Evolutionary conservation across 2,329 filamentous ascomycete genomes (phyloP), one percentile per base, ranked within the genome.

Genomic region (Aspergillus chevalieri): DNA sequence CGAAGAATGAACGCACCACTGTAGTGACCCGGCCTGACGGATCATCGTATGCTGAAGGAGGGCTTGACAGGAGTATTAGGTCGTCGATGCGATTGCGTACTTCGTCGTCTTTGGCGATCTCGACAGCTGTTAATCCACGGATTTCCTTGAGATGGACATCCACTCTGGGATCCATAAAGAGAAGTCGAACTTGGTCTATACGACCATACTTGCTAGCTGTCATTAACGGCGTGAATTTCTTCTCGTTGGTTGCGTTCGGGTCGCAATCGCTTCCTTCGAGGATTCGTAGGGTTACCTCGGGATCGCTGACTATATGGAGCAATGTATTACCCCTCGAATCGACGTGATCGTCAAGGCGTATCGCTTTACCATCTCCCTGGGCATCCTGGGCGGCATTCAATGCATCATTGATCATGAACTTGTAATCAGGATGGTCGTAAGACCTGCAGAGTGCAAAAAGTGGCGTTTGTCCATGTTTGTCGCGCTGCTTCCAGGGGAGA

Each of bases 381-480:
- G 84, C 80, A 48, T 75, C 70, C 47, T 84, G 85, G 2, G 93
- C 90, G 42, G 86, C 82, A 28, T 82, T 77, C 34, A 98, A 74
- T 4, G 87, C 93, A 52, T 84, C 81, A 57, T 87, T 84, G 0
- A 98, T 88, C 93, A 98, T 97, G 43, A 78, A 75, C 47, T 82
- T 81, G 69, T 98, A 98, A 58, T 91, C 79, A 1, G 84, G 79
- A 67, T 98, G 90, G 64, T 98, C 93, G 63, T 98, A 98, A 0
- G 90, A 97, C 59, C 93, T 83, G 67, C 91, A 97, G 1, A 97
- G 77, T 2, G 93, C 93, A 66, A 98, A 97, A 7, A 98, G 74
- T 1, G 93, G 94, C n/a, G 94, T 98, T 69, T 97, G 93, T 0
- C 93, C 93, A 64, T 97, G 96, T 66, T 90, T 94, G 69, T 98